Conservation (phyloP, 1,284 basidiomycete species). For the Lignosus rhinocerotis region DNA sequence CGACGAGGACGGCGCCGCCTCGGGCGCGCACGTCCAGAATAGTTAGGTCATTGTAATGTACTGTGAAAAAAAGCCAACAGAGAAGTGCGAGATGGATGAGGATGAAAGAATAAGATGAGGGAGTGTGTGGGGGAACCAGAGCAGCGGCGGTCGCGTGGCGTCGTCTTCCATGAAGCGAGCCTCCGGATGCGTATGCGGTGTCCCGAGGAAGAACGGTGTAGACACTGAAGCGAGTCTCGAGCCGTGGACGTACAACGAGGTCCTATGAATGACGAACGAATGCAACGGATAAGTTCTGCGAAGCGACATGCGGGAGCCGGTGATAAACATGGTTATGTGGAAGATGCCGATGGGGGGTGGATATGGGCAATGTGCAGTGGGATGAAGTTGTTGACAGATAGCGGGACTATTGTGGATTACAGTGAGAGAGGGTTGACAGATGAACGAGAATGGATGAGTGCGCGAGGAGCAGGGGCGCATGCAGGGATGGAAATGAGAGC, state of each 20-base stretch:
- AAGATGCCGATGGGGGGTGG: neutral
- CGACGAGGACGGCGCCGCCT: constrained; percentile 19
- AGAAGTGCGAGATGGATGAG: constrained; percentile 9
- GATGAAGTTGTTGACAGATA: neutral
- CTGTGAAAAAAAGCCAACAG: constrained; percentile 12
- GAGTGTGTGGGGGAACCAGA: constrained; percentile 20
- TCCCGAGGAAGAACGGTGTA: constrained; percentile 2
- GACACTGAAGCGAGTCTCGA: constrained; percentile 15
- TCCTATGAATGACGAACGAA: constrained; percentile 24
- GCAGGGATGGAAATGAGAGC: constrained; percentile 21
- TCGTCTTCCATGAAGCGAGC: constrained; percentile 12
- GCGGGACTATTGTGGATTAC: constrained; percentile 3
- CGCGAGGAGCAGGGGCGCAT: constrained; percentile 15
- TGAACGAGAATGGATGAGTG: constrained; percentile 13
- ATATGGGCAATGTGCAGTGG: neutral
- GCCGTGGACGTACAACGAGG: constrained; percentile 19
- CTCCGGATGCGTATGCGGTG: constrained; percentile 14
- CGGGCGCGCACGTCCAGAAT: constrained; percentile 21
- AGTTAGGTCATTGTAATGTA: constrained; percentile 26
- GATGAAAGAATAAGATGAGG: constrained; percentile 9
- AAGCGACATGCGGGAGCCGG: constrained; percentile 12
- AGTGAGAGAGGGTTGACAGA: neutral
- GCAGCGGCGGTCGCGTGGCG: constrained; percentile 7
- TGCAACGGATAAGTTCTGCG: constrained; percentile 22
- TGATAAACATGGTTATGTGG: constrained; percentile 5